Evolutionary conservation across 192 early-diverging fungal genomes (phyloP).

Genomic region (Coemansia sp.): DNA sequence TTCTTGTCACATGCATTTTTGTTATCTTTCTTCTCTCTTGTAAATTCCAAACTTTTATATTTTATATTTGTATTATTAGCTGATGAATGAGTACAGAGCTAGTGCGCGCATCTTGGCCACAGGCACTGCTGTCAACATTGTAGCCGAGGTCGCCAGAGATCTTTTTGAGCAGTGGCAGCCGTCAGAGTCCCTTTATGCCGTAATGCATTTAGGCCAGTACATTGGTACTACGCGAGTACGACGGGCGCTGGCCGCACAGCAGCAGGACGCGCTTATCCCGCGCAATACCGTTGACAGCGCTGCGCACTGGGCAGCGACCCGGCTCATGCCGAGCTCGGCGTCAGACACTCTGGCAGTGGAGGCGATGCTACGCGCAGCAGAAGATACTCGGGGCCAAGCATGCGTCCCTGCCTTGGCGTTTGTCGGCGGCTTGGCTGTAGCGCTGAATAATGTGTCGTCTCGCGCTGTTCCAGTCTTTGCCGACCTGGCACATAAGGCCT

Average conservation of each 20-base stretch:
- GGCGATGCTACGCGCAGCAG: background rate
- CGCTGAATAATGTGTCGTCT: background rate
- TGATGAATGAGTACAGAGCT: constrained; percentile 18
- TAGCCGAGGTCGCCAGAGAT: constrained; percentile 34
- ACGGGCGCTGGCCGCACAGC: background rate
- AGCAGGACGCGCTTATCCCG: background rate
- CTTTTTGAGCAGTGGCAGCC: constrained; percentile 6
- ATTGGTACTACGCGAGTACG: constrained; percentile 9
- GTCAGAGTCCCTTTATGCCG: background rate
- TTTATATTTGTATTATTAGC: background rate
- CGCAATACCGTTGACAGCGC: background rate
- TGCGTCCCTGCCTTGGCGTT: constrained; percentile 19
- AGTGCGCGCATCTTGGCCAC: constrained; percentile 28
- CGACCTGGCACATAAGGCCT: background rate
- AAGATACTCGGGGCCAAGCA: background rate
- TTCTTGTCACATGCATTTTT: constrained; percentile 2
- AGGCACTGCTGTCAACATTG: constrained; percentile 18
- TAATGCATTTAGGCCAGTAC: constrained; percentile 33
- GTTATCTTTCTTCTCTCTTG: background rate
- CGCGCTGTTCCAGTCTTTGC: background rate
- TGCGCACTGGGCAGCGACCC: background rate
- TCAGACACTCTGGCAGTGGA: background rate
- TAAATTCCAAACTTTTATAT: background rate
- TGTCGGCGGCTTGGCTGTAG: constrained; percentile 23
- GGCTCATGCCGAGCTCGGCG: background rate